Evolutionary conservation across 2,329 filamentous ascomycete species (phyloP).

Genomic region (Fusarium bulbicola): DNA sequence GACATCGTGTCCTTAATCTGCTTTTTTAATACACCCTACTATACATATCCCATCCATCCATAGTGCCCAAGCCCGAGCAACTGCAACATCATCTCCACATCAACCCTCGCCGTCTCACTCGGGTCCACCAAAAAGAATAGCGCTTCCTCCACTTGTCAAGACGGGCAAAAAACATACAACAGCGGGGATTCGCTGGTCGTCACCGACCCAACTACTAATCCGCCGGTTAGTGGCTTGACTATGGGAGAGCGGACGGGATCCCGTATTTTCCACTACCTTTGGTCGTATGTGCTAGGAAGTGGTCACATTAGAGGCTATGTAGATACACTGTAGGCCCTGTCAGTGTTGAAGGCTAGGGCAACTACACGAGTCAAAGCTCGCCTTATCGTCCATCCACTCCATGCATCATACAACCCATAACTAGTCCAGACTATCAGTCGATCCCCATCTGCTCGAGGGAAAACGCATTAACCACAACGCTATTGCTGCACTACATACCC

Average conservation of each 20-base stretch:
- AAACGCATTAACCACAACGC: neutral
- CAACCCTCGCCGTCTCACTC: neutral
- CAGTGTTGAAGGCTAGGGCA: no score
- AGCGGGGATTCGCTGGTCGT: conserved; percentile 21
- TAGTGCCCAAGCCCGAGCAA: rapidly evolving
- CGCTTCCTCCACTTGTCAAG: rapidly evolving
- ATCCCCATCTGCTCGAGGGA: neutral
- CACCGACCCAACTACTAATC: conserved; percentile 23
- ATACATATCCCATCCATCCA: rapidly evolving
- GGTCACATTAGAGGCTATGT: neutral
- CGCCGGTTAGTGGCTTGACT: conserved; percentile 13
- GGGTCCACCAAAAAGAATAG: neutral
- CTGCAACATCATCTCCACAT: neutral
- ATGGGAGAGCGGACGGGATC: conserved; percentile 20
- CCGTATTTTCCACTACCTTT: conserved; percentile 12
- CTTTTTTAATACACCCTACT: rapidly evolving
- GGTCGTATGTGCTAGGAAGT: neutral
- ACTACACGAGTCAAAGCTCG: rapidly evolving
- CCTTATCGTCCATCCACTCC: neutral
- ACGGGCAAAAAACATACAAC: conserved; percentile 4
- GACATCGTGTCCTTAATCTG: neutral
- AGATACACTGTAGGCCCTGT: neutral
- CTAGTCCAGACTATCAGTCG: neutral
- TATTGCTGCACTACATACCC: neutral
- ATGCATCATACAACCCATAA: neutral